phyloP scores from a whole-genome alignment of 2,329 filamentous ascomycete genomes.

The Phaeophleospora eucalypticola region DNA sequence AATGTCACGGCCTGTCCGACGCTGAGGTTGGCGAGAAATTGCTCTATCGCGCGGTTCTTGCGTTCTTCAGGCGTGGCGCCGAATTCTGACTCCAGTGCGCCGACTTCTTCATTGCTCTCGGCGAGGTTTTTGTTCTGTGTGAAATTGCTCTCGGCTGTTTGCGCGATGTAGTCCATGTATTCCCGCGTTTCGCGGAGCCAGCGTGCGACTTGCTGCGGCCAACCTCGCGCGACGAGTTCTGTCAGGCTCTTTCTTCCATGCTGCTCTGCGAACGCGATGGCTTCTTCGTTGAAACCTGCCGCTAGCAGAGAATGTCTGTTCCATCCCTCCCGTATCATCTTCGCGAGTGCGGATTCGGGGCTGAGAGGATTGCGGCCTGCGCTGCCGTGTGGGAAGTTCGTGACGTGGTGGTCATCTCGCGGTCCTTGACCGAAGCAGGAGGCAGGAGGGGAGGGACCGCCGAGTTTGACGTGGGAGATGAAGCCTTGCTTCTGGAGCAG shows the following conservation, averaged over 20 bases:
- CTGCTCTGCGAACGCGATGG: constrained; percentile 24
- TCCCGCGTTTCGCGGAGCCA: constrained; percentile 20
- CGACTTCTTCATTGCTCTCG: constrained; percentile 1
- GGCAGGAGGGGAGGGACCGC: constrained; percentile 56
- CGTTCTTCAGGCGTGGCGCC: constrained; percentile 11
- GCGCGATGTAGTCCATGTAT: constrained; percentile 13
- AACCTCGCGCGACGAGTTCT: constrained; percentile 26
- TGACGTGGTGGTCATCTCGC: constrained; percentile 28
- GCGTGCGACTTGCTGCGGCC: constrained; percentile 18
- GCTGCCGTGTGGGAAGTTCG: constrained; percentile 24
- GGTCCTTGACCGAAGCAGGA: constrained; percentile 30
- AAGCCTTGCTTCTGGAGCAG: constrained; percentile 80
- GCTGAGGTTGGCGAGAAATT: constrained; percentile 11
- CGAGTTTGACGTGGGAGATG: constrained; percentile 73
- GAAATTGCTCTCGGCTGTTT: constrained; percentile 14
- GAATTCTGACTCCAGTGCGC: constrained; percentile 8
- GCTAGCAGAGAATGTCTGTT: constrained; percentile 15
- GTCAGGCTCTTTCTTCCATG: constrained; percentile 19
- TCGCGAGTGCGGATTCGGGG: constrained; percentile 27
- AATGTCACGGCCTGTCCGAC: constrained; percentile 9
- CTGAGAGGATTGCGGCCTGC: constrained; percentile 20
- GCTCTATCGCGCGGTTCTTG: constrained; percentile 6
- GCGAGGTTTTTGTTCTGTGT: constrained; percentile 2
- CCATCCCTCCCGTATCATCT: constrained; percentile 22
- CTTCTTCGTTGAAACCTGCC: constrained; percentile 23